Evolutionary conservation across 176 grass and related monocot genomes (phyloP).

Genomic region (Secale cereale): DNA sequence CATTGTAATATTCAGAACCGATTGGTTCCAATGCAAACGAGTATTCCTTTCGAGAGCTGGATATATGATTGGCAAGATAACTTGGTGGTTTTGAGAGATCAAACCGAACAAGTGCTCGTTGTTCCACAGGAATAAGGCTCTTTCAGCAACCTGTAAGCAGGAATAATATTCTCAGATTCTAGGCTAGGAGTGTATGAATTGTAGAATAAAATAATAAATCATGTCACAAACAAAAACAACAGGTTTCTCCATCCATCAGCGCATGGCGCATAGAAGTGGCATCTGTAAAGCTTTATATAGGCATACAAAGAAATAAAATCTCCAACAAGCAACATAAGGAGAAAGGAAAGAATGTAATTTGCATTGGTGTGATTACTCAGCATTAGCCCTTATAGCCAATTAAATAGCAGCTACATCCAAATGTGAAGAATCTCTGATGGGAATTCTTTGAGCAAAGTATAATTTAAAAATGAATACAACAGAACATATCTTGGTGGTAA

Average conservation of each 20-base stretch:
- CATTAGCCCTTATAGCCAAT: background rate
- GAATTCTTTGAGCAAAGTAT: background rate
- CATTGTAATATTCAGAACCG: slow-evolving; percentile 82
- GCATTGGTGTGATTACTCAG: slow-evolving; percentile 12
- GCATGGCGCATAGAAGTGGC: background rate
- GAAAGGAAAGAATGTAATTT: background rate
- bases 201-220: slow-evolving; percentile 16
- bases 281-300: background rate
- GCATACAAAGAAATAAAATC: background rate
- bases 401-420: slow-evolving; percentile 8
- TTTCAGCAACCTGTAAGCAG: slow-evolving; percentile 83
- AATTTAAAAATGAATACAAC: background rate
- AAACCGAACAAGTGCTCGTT: slow-evolving; percentile 77
- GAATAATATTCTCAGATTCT: slow-evolving; percentile 13
- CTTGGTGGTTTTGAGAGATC: slow-evolving; percentile 77
- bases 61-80: slow-evolving; percentile 78
- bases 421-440: background rate
- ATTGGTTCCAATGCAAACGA: slow-evolving; percentile 86
- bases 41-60: slow-evolving; percentile 82
- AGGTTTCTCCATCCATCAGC: background rate
- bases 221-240: background rate
- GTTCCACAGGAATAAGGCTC: slow-evolving; percentile 89
- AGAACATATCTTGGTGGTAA: background rate
- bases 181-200: background rate
- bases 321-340: background rate